phyloP scores from a whole-genome alignment of 108 stramenopile species.

The Conticribra guillardii region DNA sequence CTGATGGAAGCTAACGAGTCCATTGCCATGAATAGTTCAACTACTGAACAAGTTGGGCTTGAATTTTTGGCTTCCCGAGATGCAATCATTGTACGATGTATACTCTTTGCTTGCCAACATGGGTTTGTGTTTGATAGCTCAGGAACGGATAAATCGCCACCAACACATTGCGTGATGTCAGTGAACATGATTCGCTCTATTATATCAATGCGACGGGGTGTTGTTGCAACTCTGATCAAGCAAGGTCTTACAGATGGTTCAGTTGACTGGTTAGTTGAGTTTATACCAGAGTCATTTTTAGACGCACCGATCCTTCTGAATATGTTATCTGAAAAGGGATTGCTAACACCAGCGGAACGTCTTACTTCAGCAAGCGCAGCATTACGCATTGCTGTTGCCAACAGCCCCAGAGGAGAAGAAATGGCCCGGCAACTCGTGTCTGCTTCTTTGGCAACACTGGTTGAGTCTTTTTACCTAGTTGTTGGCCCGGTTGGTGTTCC shows the following conservation, averaged over 20 bases:
- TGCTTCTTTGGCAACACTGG: conserved; percentile 54
- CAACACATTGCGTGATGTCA: conserved; percentile 53
- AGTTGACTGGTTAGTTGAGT: conserved; percentile 69
- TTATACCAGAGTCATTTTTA: conserved; percentile 72
- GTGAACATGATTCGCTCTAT: conserved; percentile 56
- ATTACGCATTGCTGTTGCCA: conserved; percentile 58
- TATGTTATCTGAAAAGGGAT: conserved; percentile 54
- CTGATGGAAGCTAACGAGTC: conserved; percentile 57
- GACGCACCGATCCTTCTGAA: conserved; percentile 51
- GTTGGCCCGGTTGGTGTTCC: conserved; percentile 77
- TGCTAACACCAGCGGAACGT: conserved; percentile 63
- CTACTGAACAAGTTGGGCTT: conserved; percentile 23
- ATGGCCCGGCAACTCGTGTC: conserved; percentile 49
- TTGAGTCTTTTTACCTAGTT: conserved; percentile 69
- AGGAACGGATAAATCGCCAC: neutral
- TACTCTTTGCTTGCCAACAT: conserved; percentile 41
- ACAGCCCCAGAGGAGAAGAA: conserved; percentile 55
- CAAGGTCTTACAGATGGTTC: conserved; percentile 60
- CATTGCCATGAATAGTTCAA: conserved; percentile 31
- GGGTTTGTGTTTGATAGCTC: conserved; percentile 30
- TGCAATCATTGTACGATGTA: conserved; percentile 59
- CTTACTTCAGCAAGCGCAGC: conserved; percentile 64
- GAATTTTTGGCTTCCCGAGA: conserved; percentile 63
- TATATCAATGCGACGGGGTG: conserved; percentile 46
- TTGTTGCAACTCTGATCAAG: conserved; percentile 62